Percentiles rank a stretch among this genome's conserved stretches.
Evolutionary conservation across 2,329 filamentous ascomycete species (phyloP).

Genomic region (Aspergillus fijiensis): DNA sequence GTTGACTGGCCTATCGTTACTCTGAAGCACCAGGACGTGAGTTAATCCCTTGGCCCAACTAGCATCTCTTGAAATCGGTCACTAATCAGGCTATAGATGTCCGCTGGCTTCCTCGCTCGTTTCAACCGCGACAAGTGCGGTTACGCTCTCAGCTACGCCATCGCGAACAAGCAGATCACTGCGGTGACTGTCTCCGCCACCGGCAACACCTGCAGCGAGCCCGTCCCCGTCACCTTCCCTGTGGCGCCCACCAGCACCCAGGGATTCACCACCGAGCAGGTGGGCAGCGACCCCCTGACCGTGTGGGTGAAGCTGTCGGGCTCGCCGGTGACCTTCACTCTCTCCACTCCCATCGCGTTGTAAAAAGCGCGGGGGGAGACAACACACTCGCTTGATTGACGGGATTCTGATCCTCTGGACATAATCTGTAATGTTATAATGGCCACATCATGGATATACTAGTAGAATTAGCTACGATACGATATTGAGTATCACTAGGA

Average conservation of each 20-base stretch:
- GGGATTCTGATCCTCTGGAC: background rate
- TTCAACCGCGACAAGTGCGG: conserved; percentile 55
- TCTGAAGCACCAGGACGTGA: conserved; percentile 57
- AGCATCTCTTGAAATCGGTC: background rate
- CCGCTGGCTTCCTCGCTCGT: conserved; percentile 53
- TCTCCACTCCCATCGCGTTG: conserved; percentile 39
- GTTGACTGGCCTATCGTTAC: conserved; percentile 56
- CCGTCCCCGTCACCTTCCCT: conserved; percentile 58
- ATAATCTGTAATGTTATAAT: conserved; percentile 8
- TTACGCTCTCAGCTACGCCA: conserved; percentile 50
- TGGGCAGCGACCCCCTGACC: conserved; percentile 56
- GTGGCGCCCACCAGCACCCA: conserved; percentile 44
- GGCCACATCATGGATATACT: background rate
- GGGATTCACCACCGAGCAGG: conserved; percentile 51
- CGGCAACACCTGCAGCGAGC: conserved; percentile 52
- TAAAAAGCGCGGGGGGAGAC: conserved; percentile 16
- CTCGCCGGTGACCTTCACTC: conserved; percentile 46
- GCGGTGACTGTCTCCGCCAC: conserved; percentile 52
- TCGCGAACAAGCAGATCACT: conserved; percentile 47
- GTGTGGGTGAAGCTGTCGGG: conserved; percentile 52
- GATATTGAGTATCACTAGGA: background rate
- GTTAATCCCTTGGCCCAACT: background rate
- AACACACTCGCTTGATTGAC: background rate
- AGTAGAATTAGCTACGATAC: background rate
- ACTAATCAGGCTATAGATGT: conserved; percentile 35